Percentiles rank a stretch among this genome's conserved stretches.
These are phyloP conservation scores for Lentinula detonsa DNA, from an alignment of 768 basidiomycete species.

Conservation along the genomic window DNA sequence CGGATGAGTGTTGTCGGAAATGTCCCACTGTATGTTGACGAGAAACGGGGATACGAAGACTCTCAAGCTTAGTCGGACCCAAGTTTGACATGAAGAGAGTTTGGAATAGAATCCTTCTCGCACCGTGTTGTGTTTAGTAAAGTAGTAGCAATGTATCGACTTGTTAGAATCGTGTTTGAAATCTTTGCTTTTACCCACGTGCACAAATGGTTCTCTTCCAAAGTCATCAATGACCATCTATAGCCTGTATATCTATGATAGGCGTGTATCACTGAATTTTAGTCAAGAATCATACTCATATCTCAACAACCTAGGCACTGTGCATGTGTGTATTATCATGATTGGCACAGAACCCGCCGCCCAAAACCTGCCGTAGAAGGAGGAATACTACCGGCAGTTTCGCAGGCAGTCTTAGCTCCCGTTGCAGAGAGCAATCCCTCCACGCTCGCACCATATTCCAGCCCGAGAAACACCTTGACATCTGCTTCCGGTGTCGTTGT, in stretches of 20 bases:
- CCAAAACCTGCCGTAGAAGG: conserved; percentile 69
- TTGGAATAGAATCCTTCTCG: neutral
- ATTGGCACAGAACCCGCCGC: conserved; percentile 81
- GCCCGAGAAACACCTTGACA: conserved; percentile 62
- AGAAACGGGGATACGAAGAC: conserved; percentile 18
- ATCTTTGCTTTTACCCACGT: neutral
- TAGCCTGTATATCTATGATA: conserved; percentile 91
- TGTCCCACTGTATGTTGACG: conserved; percentile 36
- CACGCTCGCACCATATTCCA: conserved; percentile 35
- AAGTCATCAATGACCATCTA: conserved; percentile 68
- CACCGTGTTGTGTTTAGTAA: neutral
- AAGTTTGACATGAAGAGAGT: neutral
- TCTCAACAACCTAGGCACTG: conserved; percentile 59
- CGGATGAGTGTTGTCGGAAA: conserved; percentile 27
- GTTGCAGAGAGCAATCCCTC: conserved; percentile 25
- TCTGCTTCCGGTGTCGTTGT: conserved; percentile 65
- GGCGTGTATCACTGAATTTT: conserved; percentile 36
- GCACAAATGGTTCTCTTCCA: neutral
- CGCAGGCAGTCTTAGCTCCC: conserved; percentile 50
- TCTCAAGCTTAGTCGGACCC: neutral
- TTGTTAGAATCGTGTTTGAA: too few species aligned
- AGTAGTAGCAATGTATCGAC: neutral
- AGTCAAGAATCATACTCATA: neutral
- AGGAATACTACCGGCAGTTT: conserved; percentile 74
- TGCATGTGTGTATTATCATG: conserved; percentile 90